Conservation (phyloP, 2,329 filamentous ascomycete genomes). For the Exophiala calicioides region DNA sequence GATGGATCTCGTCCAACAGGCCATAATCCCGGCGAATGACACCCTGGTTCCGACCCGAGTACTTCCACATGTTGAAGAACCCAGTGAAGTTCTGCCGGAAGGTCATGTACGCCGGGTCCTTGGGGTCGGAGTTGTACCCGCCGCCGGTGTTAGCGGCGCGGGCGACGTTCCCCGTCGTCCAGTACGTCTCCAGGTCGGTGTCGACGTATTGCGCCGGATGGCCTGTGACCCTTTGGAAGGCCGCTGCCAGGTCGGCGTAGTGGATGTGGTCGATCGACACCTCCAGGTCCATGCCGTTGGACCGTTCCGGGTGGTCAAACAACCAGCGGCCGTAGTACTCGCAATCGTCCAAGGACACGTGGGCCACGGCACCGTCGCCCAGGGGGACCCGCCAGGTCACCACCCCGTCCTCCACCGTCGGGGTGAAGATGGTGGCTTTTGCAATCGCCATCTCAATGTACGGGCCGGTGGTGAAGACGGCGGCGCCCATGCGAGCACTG, state of each 20-base stretch:
- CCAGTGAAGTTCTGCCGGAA: constrained; percentile 53
- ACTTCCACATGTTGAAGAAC: constrained; percentile 52
- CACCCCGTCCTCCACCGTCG: constrained; percentile 43
- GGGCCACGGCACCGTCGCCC: constrained; percentile 39
- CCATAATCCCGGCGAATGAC: constrained; percentile 51
- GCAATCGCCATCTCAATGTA: constrained; percentile 35
- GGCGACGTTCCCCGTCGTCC: constrained; percentile 24
- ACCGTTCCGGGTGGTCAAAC: constrained; percentile 48
- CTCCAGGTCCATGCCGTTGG: constrained; percentile 50
- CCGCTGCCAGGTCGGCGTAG: constrained; percentile 43
- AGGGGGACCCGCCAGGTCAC: constrained; percentile 48
- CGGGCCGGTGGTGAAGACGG: constrained; percentile 31
- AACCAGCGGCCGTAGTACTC: constrained; percentile 52
- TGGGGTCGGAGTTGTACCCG: constrained; percentile 41
- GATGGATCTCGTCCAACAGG: constrained; percentile 56
- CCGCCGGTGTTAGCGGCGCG: constrained; percentile 33
- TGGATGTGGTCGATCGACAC: constrained; percentile 47
- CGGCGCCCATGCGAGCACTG: constrained; percentile 26
- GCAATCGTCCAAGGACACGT: constrained; percentile 51
- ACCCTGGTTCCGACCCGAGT: constrained; percentile 45
- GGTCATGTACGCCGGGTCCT: constrained; percentile 43
- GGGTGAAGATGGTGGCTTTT: constrained; percentile 42
- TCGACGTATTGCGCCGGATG: constrained; percentile 46
- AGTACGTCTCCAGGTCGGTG: constrained; percentile 40
- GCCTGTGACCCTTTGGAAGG: constrained; percentile 48